phyloP scores from a whole-genome alignment of 1,139 yeast genomes.

The Debaryomyces sp. region DNA sequence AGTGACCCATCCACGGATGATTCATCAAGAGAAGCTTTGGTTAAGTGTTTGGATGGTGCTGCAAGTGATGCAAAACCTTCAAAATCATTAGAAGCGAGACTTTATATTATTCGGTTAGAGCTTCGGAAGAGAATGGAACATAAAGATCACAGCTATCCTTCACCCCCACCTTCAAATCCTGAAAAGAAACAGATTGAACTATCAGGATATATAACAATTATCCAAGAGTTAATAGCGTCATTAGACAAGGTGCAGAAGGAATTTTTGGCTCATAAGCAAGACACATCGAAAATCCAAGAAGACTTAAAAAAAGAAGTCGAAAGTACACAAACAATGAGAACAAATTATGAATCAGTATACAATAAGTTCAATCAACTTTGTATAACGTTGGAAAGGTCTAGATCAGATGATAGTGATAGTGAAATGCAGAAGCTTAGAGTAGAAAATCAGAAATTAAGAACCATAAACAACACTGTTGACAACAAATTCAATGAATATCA shows the following conservation, averaged over 20 bases:
- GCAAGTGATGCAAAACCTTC: slow-evolving; percentile 9
- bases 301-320: slow-evolving; percentile 26
- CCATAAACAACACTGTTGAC: slow-evolving; percentile 21
- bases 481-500: slow-evolving; percentile 36
- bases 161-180: slow-evolving; percentile 19
- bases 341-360: slow-evolving; percentile 21
- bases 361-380: slow-evolving; percentile 24
- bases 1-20: slow-evolving; percentile 21
- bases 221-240: slow-evolving; percentile 20
- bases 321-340: slow-evolving; percentile 24
- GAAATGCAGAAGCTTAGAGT: slow-evolving; percentile 18
- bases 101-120: slow-evolving; percentile 28
- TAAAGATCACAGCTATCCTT: slow-evolving; percentile 11
- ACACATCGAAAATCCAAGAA: slow-evolving; percentile 24
- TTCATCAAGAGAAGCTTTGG: slow-evolving; percentile 21
- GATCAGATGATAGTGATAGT: slow-evolving; percentile 8
- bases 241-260: slow-evolving; percentile 27
- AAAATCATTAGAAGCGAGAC: slow-evolving; percentile 26
- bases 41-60: slow-evolving; percentile 18
- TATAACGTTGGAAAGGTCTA: slow-evolving; percentile 14
- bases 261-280: slow-evolving; percentile 23
- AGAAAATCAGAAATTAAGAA: slow-evolving; percentile 24
- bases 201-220: slow-evolving; percentile 19
- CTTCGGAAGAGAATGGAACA: slow-evolving; percentile 18
- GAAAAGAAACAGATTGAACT: slow-evolving; percentile 18